Percentiles rank a stretch among this genome's conserved stretches.
These are phyloP conservation scores for Aristolochia contorta DNA, from an alignment of 164 flowering plant genomes.

Conservation along the genomic window DNA sequence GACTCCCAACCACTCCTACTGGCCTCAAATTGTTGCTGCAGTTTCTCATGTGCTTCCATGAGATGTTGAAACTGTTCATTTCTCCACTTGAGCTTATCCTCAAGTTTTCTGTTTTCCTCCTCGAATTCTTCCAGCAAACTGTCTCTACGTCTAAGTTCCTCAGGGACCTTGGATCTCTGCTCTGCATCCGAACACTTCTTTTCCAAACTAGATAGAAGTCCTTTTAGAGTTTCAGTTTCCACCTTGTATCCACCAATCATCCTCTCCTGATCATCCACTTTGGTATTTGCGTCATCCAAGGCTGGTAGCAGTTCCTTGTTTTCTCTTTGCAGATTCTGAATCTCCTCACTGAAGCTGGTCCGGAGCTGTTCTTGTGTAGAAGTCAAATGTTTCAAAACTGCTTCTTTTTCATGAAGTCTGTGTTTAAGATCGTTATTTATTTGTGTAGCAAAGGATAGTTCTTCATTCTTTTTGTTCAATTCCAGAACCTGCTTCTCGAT, in stretches of 20 bases:
- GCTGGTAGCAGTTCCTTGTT: constrained; percentile 29
- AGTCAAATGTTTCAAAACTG: constrained; percentile 21
- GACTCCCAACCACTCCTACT: constrained; percentile 43
- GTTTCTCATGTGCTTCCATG: constrained; percentile 47
- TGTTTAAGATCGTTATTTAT: constrained; percentile 26
- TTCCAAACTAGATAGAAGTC: constrained; percentile 22
- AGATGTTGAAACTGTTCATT: constrained; percentile 58
- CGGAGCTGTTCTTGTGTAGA: constrained; percentile 33
- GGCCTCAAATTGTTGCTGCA: constrained; percentile 25
- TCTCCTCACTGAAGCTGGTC: constrained; percentile 22
- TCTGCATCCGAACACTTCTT: constrained; percentile 38
- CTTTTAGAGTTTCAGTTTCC: constrained; percentile 35
- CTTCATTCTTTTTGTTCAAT: constrained; percentile 26
- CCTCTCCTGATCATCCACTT: constrained; percentile 25
- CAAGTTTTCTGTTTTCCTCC: constrained; percentile 27
- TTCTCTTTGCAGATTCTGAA: constrained; percentile 30
- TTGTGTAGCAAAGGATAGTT: constrained; percentile 21
- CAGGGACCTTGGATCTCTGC: constrained; percentile 18
- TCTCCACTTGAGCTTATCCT: constrained; percentile 58
- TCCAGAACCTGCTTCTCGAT: constrained; percentile 41
- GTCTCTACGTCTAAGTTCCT: constrained; percentile 34
- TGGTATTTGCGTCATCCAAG: constrained; percentile 38
- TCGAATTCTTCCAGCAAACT: constrained; percentile 28
- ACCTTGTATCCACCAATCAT: constrained; percentile 16
- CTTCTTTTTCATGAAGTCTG: constrained; percentile 32